phyloP scores from a whole-genome alignment of 2,329 filamentous ascomycete genomes.

The Orbilia quercus region DNA sequence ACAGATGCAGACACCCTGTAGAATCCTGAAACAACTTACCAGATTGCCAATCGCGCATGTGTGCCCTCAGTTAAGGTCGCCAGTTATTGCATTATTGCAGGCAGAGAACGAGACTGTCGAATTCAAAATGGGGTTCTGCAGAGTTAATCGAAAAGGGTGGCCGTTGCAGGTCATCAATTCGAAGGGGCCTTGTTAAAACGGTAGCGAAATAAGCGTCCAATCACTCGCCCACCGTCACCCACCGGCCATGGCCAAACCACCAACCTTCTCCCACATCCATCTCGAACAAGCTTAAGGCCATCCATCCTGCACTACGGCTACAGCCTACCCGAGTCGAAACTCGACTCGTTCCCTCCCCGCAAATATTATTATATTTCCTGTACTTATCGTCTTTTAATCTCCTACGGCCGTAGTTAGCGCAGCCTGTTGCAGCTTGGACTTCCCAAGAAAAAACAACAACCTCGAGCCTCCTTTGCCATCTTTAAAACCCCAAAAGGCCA shows the following conservation, averaged over 20 bases:
- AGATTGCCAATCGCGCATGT: conserved; percentile 35
- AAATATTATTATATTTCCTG: conserved; percentile 29
- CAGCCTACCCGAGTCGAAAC: conserved; percentile 44
- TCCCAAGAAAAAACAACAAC: conserved; percentile 38
- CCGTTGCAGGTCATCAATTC: no score
- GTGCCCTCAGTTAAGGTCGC: not conserved
- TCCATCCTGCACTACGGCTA: conserved; percentile 44
- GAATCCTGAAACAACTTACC: conserved; percentile 32
- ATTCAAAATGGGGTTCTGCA: conserved; percentile 13
- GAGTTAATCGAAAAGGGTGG: conserved; percentile 20
- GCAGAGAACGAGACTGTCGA: conserved; percentile 16
- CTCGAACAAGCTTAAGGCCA: conserved; percentile 39
- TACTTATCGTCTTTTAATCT: conserved; percentile 50
- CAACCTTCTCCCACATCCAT: conserved; percentile 26
- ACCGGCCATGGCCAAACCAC: no score
- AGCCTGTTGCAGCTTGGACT: conserved; percentile 36
- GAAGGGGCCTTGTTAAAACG: conserved; percentile 19
- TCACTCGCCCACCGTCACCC: conserved; percentile 26
- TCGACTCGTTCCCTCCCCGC: conserved; percentile 37
- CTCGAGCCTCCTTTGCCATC: conserved; percentile 26
- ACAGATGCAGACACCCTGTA: conserved; percentile 21
- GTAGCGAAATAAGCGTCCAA: conserved; percentile 36
- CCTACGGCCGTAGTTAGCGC: conserved; percentile 31
- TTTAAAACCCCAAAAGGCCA: conserved; percentile 12
- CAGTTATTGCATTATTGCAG: conserved; percentile 14